Conservation (phyloP, 2,329 filamentous ascomycete species). For the Apiospora rasikravindrae region DNA sequence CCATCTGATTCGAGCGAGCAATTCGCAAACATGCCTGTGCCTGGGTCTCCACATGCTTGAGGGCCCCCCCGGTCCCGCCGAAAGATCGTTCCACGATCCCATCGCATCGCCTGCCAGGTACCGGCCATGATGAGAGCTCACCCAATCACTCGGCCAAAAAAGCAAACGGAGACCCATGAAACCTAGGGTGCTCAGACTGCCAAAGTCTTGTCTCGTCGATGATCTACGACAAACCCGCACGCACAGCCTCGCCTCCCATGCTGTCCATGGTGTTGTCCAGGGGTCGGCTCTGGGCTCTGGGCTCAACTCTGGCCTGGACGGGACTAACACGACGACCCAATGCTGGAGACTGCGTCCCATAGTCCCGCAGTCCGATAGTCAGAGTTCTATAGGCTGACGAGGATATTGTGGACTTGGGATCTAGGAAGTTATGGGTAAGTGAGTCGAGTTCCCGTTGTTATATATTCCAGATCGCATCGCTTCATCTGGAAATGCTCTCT, state of each 20-base stretch:
- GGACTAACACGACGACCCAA: not conserved
- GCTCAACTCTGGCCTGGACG: not conserved
- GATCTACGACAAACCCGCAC: constrained; percentile 8
- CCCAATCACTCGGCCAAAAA: not conserved
- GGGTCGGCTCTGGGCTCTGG: not conserved
- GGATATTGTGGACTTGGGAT: constrained; percentile 1
- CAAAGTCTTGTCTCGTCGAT: constrained; percentile 17
- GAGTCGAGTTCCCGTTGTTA: not conserved
- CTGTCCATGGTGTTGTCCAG: not conserved
- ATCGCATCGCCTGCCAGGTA: constrained; percentile 9
- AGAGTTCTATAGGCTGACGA: not conserved
- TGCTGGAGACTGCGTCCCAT: not conserved
- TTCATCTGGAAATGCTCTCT: not conserved
- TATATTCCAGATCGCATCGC: constrained; percentile 10
- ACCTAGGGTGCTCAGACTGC: constrained; percentile 13
- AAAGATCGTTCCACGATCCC: constrained; percentile 9
- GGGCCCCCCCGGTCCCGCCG: not conserved
- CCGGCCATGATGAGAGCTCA: not conserved
- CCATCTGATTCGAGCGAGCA: constrained; percentile 14
- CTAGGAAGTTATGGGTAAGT: constrained; percentile 3
- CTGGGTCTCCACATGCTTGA: not conserved
- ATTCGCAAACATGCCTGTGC: constrained; percentile 12
- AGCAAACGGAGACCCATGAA: not conserved
- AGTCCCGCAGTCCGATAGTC: not conserved
- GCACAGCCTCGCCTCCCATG: constrained; percentile 5